Conservation (phyloP, 208 protist species). For the Trichomonas vaginalis region DNA sequence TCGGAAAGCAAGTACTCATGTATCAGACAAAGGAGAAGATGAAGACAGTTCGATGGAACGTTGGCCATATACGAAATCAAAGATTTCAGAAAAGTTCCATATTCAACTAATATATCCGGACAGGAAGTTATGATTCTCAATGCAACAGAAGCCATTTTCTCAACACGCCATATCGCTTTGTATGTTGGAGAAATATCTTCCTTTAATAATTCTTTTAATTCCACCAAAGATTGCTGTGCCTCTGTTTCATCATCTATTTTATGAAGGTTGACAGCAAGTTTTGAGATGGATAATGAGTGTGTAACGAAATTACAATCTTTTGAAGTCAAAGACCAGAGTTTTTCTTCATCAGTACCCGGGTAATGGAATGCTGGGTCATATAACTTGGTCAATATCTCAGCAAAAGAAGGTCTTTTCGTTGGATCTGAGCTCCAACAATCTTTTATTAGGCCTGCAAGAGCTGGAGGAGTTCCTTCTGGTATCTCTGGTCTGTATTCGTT, state of each 20-base stretch:
- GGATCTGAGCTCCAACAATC: background rate
- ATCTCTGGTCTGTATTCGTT: background rate
- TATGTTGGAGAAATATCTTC: background rate
- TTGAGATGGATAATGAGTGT: background rate
- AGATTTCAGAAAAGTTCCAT: background rate
- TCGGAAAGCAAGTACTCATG: background rate
- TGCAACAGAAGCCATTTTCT: background rate
- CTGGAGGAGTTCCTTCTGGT: background rate
- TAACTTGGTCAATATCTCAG: background rate
- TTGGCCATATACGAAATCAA: background rate
- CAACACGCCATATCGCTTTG: background rate
- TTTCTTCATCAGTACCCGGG: background rate
- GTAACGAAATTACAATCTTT: background rate
- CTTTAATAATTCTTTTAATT: background rate
- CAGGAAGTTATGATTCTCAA: background rate
- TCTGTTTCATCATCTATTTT: background rate
- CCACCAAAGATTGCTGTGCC: background rate
- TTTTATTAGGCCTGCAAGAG: background rate
- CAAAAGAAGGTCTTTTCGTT: background rate
- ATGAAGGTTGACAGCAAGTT: background rate
- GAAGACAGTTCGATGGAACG: background rate
- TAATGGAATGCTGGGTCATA: background rate
- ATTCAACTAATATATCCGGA: background rate
- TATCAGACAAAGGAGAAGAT: background rate
- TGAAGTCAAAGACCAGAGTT: background rate